Conservation (phyloP, 225 moss, liverwort and hornwort species). For the Pseudisothecium myosuroides region DNA sequence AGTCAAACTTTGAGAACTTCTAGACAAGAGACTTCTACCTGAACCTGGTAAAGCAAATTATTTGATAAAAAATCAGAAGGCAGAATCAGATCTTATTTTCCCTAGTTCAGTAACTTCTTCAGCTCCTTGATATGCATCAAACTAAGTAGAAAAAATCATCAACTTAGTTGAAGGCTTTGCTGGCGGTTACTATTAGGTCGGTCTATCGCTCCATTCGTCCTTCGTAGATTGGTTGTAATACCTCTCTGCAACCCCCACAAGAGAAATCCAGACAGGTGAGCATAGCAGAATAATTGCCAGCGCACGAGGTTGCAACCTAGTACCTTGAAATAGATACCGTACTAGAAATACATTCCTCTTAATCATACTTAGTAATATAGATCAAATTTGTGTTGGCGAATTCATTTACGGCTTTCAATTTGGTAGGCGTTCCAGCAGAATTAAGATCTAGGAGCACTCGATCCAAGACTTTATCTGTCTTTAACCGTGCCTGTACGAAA, state of each 20-base stretch:
- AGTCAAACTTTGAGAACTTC: not conserved
- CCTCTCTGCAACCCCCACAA: conserved; percentile 10
- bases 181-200: not conserved
- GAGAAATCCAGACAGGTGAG: not conserved
- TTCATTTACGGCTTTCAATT: conserved; percentile 14
- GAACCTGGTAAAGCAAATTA: not conserved
- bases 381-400: not conserved
- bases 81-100: not conserved
- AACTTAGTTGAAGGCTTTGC: not conserved
- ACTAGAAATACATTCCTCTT: not conserved
- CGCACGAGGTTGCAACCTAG: not conserved
- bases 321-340: not conserved
- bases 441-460: not conserved
- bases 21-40: not conserved
- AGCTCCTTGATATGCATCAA: not conserved
- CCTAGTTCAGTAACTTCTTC: not conserved
- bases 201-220: not conserved
- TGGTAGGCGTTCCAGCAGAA: not conserved
- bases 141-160: not conserved
- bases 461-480: not conserved
- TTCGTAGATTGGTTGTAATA: conserved; percentile 13
- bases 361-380: not conserved
- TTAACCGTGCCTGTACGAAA: conserved; percentile 2
- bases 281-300: not conserved
- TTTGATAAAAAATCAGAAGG: not conserved